These are phyloP conservation scores for Ophiostoma sp. DNA, from an alignment of 2,329 filamentous ascomycete species.

Conservation along the genomic window DNA sequence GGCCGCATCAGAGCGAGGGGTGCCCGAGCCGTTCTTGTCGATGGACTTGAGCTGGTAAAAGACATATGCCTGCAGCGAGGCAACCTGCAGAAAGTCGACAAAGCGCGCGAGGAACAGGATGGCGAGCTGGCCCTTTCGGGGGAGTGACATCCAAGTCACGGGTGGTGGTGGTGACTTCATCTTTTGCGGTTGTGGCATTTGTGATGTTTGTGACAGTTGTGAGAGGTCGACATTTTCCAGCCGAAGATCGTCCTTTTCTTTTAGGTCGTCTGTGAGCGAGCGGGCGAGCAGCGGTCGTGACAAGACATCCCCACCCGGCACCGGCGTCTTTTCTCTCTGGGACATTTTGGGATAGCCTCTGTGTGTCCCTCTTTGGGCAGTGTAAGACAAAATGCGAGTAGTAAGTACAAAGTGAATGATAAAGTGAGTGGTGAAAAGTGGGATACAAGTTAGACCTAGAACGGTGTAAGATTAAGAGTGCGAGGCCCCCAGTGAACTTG, in stretches of 20 bases:
- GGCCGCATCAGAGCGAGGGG: conserved; percentile 19
- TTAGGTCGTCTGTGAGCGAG: conserved; percentile 8
- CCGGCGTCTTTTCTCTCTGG: background rate
- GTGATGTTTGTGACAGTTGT: background rate
- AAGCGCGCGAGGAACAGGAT: conserved; percentile 31
- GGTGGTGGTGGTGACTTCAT: background rate
- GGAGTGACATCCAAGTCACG: conserved; percentile 28
- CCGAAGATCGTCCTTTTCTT: background rate
- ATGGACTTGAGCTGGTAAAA: conserved; percentile 29
- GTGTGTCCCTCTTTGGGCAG: background rate
- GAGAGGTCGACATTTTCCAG: background rate
- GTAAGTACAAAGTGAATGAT: background rate
- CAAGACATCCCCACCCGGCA: background rate
- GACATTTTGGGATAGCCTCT: background rate
- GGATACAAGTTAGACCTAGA: background rate
- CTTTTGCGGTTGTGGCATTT: background rate
- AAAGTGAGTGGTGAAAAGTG: background rate
- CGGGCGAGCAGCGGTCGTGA: conserved; percentile 7
- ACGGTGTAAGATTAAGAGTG: background rate
- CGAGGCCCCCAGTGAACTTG: background rate
- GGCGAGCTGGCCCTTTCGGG: conserved; percentile 30
- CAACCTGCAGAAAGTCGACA: conserved; percentile 32
- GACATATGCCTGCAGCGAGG: conserved; percentile 29
- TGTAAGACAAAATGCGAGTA: background rate
- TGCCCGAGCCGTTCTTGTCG: background rate